Conservation (phyloP, 2,329 filamentous ascomycete species). For the Trichoderma guizhouense region DNA sequence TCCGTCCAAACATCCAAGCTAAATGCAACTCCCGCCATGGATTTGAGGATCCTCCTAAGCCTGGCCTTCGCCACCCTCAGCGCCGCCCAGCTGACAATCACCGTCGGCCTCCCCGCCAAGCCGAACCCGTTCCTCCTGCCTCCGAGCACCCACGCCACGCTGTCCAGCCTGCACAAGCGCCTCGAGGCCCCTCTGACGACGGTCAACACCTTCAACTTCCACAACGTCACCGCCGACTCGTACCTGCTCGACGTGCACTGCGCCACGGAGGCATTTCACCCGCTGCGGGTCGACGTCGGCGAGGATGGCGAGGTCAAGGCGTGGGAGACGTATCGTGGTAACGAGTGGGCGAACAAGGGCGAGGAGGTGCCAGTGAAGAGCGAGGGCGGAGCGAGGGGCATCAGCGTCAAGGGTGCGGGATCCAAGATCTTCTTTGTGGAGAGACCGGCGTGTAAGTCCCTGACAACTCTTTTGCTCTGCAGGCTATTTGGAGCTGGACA, state of each 20-base stretch:
- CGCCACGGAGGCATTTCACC: conserved; percentile 70
- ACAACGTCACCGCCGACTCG: conserved; percentile 64
- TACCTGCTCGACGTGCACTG: conserved; percentile 83
- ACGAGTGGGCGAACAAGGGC: conserved; percentile 86
- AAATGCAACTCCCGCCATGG: not conserved
- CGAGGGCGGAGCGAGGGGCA: conserved; percentile 38
- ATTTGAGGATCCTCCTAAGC: not conserved
- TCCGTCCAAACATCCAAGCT: not conserved
- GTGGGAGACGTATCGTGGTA: conserved; percentile 84
- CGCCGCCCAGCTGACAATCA: conserved; percentile 35
- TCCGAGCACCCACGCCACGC: conserved; percentile 63
- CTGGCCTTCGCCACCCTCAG: conserved; percentile 34
- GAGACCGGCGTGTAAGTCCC: conserved; percentile 67
- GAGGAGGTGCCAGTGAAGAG: conserved; percentile 48
- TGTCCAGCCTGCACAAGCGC: conserved; percentile 40
- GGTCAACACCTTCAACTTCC: conserved; percentile 71
- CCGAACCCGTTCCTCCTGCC: conserved; percentile 56
- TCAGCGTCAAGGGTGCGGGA: conserved; percentile 61
- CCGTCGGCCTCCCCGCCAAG: conserved; percentile 46
- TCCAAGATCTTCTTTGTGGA: conserved; percentile 74
- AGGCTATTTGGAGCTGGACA: not conserved
- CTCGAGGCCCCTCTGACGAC: conserved; percentile 61
- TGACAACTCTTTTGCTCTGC: not conserved
- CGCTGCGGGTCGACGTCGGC: conserved; percentile 73
- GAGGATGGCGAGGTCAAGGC: conserved; percentile 51